Conservation (phyloP, 257 asterid genomes). For the Striga asiatica region DNA sequence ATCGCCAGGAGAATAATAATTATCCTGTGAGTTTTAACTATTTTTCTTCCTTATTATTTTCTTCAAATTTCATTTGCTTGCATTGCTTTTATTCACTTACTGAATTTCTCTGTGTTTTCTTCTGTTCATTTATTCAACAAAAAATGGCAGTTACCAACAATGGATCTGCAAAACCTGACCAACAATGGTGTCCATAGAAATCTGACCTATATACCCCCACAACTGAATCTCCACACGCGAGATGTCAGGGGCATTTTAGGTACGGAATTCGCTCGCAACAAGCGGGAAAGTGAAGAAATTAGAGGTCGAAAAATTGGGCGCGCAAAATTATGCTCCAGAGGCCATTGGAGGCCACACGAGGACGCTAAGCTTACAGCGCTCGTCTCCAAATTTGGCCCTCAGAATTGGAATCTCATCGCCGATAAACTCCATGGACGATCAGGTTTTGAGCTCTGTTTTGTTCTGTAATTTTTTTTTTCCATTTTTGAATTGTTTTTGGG, state of each 20-base stretch:
- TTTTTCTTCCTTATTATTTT: not conserved
- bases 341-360: slow-evolving; percentile 51
- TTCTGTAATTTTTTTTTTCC: not conserved
- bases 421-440: slow-evolving; percentile 46
- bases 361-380: slow-evolving; percentile 36
- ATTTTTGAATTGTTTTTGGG: not conserved
- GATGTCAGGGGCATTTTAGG: not conserved
- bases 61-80: too few relatives aligned
- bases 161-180: slow-evolving; percentile 20
- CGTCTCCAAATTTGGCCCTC: slow-evolving; percentile 42
- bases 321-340: slow-evolving; percentile 29
- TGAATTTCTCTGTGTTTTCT: slow-evolving; percentile 2
- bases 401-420: slow-evolving; percentile 48
- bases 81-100: too few relatives aligned
- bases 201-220: slow-evolving; percentile 22
- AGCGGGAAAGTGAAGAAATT: slow-evolving; percentile 5
- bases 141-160: slow-evolving; percentile 1
- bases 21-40: not conserved
- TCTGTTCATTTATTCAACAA: slow-evolving; percentile 2
- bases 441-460: slow-evolving; percentile 13
- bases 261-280: too few relatives aligned
- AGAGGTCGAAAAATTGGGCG: slow-evolving; percentile 11
- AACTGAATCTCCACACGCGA: not conserved
- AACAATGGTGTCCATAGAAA: slow-evolving; percentile 3
- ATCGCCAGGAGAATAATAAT: not conserved